Evolutionary conservation across 371 early-diverging fungal species (phyloP).

Genomic region (Apophysomyces ossiformis): DNA sequence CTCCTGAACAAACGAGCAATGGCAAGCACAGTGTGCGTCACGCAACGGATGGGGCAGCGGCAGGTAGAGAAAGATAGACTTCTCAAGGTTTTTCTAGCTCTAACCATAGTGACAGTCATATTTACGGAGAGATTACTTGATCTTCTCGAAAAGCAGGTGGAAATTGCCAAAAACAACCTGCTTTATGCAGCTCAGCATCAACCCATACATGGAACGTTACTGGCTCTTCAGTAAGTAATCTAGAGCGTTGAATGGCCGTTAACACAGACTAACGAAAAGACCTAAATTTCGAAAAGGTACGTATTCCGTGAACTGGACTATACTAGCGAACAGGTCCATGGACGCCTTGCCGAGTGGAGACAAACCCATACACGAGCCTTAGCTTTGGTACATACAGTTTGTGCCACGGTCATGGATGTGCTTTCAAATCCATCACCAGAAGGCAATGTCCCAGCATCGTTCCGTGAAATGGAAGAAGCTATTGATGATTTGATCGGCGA

Average conservation of each 20-base stretch:
- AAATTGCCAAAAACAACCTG: slow-evolving; percentile 62
- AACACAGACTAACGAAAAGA: neutral
- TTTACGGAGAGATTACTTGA: slow-evolving; percentile 60
- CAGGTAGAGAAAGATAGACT: slow-evolving; percentile 11
- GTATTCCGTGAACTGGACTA: slow-evolving; percentile 64
- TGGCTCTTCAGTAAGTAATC: slow-evolving; percentile 63
- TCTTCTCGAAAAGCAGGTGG: slow-evolving; percentile 57
- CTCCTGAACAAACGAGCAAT: slow-evolving; percentile 36
- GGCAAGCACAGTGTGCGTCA: slow-evolving; percentile 19
- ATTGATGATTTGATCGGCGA: slow-evolving; percentile 63
- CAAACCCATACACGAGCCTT: slow-evolving; percentile 47
- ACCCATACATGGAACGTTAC: slow-evolving; percentile 78
- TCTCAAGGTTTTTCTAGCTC: neutral
- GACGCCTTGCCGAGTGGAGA: slow-evolving; percentile 48
- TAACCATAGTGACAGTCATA: slow-evolving; percentile 14
- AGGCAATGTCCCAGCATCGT: slow-evolving; percentile 79
- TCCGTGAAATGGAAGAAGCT: slow-evolving; percentile 71
- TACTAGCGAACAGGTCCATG: slow-evolving; percentile 32
- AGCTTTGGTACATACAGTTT: slow-evolving; percentile 53
- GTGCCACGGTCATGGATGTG: slow-evolving; percentile 68
- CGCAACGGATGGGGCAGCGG: slow-evolving; percentile 10
- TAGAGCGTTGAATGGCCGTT: slow-evolving; percentile 18
- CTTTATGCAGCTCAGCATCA: slow-evolving; percentile 71
- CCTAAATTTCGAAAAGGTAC: slow-evolving; percentile 35
- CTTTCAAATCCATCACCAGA: slow-evolving; percentile 82